A percentile compares a stretch with the other conserved stretches of the same genome.
These are phyloP conservation scores for Elongisporangium senticosum DNA, from an alignment of 352 stramenopile species.

Conservation along the genomic window DNA sequence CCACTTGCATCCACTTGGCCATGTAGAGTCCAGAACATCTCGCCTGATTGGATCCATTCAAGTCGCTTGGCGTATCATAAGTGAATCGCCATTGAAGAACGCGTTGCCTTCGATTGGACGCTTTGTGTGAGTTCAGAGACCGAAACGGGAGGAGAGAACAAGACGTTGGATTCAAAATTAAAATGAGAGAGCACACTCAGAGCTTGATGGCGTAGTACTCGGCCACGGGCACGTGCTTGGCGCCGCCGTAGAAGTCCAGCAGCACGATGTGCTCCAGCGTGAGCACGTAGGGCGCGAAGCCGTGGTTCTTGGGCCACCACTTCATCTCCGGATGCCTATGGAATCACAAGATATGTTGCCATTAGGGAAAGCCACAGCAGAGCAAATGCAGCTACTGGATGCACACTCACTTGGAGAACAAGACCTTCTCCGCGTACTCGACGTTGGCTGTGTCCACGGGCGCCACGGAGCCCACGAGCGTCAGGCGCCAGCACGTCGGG, in stretches of 20 bases:
- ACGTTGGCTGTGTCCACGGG: slow-evolving; percentile 33
- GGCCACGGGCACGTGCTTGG: slow-evolving; percentile 52
- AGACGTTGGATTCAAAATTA: neutral
- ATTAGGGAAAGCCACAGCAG: neutral
- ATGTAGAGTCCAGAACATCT: too few relatives aligned
- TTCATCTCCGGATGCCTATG: slow-evolving; percentile 63
- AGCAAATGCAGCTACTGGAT: neutral
- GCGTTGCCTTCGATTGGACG: too few relatives aligned
- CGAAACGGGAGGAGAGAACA: neutral
- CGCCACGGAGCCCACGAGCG: slow-evolving; percentile 45
- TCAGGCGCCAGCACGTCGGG: slow-evolving; percentile 70
- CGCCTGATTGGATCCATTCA: too few relatives aligned
- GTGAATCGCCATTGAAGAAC: too few relatives aligned
- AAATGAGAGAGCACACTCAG: slow-evolving; percentile 1
- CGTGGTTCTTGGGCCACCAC: slow-evolving; percentile 51
- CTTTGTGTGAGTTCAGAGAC: neutral
- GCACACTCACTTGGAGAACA: slow-evolving; percentile 67
- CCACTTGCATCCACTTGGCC: too few relatives aligned
- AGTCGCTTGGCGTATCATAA: too few relatives aligned
- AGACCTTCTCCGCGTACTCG: slow-evolving; percentile 38
- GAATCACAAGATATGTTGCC: neutral
- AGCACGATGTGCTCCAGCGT: slow-evolving; percentile 57
- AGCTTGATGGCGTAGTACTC: slow-evolving; percentile 64
- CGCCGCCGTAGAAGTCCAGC: slow-evolving; percentile 65
- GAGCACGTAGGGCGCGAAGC: slow-evolving; percentile 46